Conservation (phyloP, 2,329 filamentous ascomycete genomes). For the Teratosphaeria nubilosa region DNA sequence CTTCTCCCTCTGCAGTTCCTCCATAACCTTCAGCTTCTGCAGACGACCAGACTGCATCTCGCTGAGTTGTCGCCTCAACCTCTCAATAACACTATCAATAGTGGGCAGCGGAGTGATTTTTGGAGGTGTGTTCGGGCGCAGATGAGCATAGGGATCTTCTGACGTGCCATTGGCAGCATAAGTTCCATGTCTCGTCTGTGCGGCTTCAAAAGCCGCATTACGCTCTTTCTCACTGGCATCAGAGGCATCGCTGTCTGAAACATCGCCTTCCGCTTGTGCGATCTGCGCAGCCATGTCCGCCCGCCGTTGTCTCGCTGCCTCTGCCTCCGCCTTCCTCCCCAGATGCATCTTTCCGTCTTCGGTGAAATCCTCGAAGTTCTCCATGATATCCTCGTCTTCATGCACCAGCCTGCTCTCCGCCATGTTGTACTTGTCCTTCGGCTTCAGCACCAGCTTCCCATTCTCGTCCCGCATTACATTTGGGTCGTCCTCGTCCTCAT, state of each 20-base stretch:
- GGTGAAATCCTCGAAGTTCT: conserved; percentile 79
- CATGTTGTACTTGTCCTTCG: conserved; percentile 44
- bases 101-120: conserved; percentile 70
- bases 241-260: conserved; percentile 38
- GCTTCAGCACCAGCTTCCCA: conserved; percentile 36
- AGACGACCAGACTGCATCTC: conserved; percentile 52
- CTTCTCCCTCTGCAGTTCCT: conserved; percentile 59
- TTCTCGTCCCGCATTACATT: conserved; percentile 31
- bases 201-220: conserved; percentile 73
- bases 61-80: conserved; percentile 51
- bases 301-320: conserved; percentile 55
- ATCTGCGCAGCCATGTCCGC: conserved; percentile 71
- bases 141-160: conserved; percentile 19
- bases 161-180: conserved; percentile 38
- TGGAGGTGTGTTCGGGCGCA: conserved; percentile 50
- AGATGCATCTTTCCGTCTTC: conserved; percentile 66
- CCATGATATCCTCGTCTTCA: conserved; percentile 75
- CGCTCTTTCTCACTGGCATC: conserved; percentile 56
- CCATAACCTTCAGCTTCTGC: conserved; percentile 52
- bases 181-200: conserved; percentile 79
- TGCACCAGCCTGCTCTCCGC: conserved; percentile 60
- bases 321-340: conserved; percentile 67
- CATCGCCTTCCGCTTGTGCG: conserved; percentile 46
- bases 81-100: conserved; percentile 55
- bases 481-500: conserved; percentile 32